A percentile compares a stretch with the other conserved stretches of the same genome.
Conservation (phyloP, 2,329 filamentous ascomycete genomes). For the Talaromyces sp. region DNA sequence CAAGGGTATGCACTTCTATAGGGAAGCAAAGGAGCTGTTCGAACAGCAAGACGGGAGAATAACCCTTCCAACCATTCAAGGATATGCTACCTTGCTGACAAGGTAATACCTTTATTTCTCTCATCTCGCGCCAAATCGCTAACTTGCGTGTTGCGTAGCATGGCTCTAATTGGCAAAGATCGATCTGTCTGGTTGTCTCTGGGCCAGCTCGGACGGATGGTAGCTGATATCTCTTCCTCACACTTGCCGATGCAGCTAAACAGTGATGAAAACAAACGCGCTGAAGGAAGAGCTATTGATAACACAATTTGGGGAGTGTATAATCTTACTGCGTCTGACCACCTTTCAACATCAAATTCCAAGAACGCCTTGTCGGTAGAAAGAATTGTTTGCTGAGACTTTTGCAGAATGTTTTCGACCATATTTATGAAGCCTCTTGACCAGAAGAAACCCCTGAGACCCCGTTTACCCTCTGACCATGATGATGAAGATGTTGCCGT, state of each 20-base stretch:
- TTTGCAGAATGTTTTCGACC: constrained; percentile 15
- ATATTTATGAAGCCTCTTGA: constrained; percentile 15
- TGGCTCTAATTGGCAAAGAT: constrained; percentile 30
- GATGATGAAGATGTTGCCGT: not conserved
- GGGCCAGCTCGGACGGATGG: constrained; percentile 23
- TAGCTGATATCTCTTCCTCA: constrained; percentile 21
- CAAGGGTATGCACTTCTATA: constrained; percentile 29
- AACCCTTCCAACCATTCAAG: constrained; percentile 28
- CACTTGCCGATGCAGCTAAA: constrained; percentile 10
- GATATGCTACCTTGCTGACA: constrained; percentile 26
- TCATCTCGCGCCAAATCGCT: not conserved
- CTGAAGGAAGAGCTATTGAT: constrained; percentile 12
- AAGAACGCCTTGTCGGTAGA: not conserved
- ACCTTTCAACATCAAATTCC: constrained; percentile 5
- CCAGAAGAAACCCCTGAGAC: constrained; percentile 9
- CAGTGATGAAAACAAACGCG: constrained; percentile 18
- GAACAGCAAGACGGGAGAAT: constrained; percentile 28
- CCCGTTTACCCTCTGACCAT: constrained; percentile 9
- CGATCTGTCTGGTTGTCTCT: constrained; percentile 27
- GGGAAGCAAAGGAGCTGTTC: constrained; percentile 28
- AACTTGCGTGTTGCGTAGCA: constrained; percentile 19
- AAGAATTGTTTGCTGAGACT: constrained; percentile 10
- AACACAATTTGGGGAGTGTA: constrained; percentile 16
- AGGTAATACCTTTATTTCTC: constrained; percentile 20
- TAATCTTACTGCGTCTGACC: constrained; percentile 15